phyloP scores from a whole-genome alignment of 2,329 filamentous ascomycete species.

The Exserohilum rostratum region DNA sequence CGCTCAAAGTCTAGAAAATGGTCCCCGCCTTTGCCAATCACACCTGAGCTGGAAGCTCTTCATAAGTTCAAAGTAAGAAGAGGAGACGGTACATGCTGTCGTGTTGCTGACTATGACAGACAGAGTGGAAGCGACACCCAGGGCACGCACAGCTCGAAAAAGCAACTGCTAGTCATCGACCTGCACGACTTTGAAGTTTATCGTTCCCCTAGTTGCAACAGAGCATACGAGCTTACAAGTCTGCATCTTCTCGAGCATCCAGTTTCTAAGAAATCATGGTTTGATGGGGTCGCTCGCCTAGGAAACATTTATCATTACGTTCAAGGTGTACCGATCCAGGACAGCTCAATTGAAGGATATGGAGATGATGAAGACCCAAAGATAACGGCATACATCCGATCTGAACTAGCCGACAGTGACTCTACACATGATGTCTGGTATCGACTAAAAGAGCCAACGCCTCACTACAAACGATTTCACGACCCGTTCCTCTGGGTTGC shows the following conservation, averaged over 20 bases:
- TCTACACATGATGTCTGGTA: constrained; percentile 64
- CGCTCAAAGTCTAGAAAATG: constrained; percentile 20
- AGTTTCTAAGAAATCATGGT: constrained; percentile 17
- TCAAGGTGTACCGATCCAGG: constrained; percentile 60
- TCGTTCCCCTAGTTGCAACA: not conserved
- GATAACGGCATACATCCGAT: constrained; percentile 70
- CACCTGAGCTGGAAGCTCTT: constrained; percentile 16
- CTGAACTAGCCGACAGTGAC: constrained; percentile 43
- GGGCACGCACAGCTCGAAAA: not conserved
- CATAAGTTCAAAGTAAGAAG: constrained; percentile 14
- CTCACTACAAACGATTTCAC: constrained; percentile 68
- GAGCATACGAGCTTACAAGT: constrained; percentile 14
- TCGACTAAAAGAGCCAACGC: constrained; percentile 60
- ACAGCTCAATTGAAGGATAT: constrained; percentile 71
- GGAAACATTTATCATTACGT: constrained; percentile 59
- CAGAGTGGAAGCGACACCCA: constrained; percentile 10
- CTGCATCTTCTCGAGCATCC: constrained; percentile 22
- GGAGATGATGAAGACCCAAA: constrained; percentile 55
- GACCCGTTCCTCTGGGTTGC: constrained; percentile 72
- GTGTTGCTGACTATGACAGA: not conserved
- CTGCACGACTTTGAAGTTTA: constrained; percentile 37
- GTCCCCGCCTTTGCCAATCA: constrained; percentile 5
- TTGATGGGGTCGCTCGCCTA: constrained; percentile 52
- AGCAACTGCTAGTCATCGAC: constrained; percentile 21
- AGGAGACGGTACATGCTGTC: no score